Evolutionary conservation across 768 basidiomycete species (phyloP).

Genomic region (Russula abietina): DNA sequence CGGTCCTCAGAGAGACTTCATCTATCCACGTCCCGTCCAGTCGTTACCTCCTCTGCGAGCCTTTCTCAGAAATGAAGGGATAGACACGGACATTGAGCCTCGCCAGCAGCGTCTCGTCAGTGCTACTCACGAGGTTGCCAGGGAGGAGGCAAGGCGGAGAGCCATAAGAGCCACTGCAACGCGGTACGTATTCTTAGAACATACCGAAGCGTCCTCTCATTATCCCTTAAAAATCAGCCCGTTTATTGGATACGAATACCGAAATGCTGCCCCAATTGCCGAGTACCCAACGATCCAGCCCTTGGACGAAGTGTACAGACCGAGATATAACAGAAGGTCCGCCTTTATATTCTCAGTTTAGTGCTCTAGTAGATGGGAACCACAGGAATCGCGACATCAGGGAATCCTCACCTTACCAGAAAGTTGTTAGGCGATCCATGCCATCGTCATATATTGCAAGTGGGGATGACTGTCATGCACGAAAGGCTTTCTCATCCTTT

Average conservation of each 20-base stretch:
- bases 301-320: background rate
- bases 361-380: background rate
- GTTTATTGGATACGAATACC: background rate
- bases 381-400: conserved; percentile 1
- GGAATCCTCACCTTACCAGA: conserved; percentile 7
- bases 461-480: background rate
- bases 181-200: conserved; percentile 14
- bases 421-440: background rate
- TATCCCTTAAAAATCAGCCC: background rate
- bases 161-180: conserved; percentile 10
- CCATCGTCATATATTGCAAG: background rate
- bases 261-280: background rate
- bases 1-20: conserved; percentile 10
- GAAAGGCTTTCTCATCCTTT: background rate
- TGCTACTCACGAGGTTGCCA: conserved; percentile 12
- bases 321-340: conserved; percentile 7
- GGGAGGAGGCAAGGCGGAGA: conserved; percentile 21
- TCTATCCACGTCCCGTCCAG: conserved; percentile 14
- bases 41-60: conserved; percentile 22
- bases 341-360: background rate
- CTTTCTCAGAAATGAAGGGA: conserved; percentile 19
- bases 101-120: conserved; percentile 4
- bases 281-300: background rate
- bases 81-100: conserved; percentile 13
- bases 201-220: background rate